Percentiles rank a stretch among this genome's conserved stretches.
Conservation (phyloP, 192 early-diverging fungal species). For the Backusella morwellensis region DNA sequence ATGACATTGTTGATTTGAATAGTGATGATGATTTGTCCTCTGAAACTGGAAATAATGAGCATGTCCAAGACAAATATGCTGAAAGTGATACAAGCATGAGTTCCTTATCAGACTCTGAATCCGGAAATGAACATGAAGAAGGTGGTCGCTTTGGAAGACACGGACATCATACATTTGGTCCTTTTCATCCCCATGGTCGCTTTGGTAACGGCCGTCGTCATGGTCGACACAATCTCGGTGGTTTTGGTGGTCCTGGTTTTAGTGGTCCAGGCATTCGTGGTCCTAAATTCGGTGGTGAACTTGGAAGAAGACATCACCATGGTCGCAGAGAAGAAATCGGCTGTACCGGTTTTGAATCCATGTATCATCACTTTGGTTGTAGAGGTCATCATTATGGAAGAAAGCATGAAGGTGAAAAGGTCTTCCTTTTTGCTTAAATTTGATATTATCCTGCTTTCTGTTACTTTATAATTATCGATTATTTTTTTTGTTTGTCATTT, state of each 20-base stretch:
- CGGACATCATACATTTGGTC: not conserved
- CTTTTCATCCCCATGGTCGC: not conserved
- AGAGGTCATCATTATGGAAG: not conserved
- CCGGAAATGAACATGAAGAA: not conserved
- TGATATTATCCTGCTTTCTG: not conserved
- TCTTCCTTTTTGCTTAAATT: not conserved
- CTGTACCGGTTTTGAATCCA: not conserved
- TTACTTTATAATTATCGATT: not conserved
- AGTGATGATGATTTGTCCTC: not conserved
- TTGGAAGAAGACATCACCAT: not conserved
- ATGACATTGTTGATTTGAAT: not conserved
- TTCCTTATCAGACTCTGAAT: not conserved
- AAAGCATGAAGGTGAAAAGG: not conserved
- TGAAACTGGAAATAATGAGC: not conserved
- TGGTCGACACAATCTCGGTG: not conserved
- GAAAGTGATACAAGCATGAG: not conserved
- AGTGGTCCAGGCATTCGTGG: not conserved
- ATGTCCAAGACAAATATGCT: not conserved
- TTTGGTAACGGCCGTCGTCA: not conserved
- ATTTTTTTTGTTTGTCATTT: not conserved
- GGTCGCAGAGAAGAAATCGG: not conserved
- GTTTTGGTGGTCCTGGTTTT: not conserved
- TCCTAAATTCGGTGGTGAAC: not conserved
- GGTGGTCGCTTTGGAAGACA: not conserved
- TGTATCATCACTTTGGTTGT: not conserved